Evolutionary conservation across 306 rosid genomes (phyloP).

Genomic region (Begonia loranthoides): DNA sequence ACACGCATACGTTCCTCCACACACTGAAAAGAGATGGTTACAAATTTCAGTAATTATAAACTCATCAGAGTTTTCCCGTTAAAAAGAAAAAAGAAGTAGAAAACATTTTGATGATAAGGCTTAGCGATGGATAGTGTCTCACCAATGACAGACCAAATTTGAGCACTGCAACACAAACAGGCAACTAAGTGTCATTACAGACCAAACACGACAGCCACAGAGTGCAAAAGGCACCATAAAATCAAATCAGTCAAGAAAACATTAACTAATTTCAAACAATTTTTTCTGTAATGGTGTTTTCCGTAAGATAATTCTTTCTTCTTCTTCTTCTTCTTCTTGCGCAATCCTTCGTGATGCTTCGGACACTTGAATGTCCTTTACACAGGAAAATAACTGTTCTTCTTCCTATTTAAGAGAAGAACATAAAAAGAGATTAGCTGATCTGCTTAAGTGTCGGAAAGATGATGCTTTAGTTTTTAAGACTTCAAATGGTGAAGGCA

Average conservation of each 20-base stretch:
- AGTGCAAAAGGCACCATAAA: slow-evolving; percentile 5
- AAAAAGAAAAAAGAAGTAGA: no score
- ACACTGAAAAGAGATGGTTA: slow-evolving; percentile 28
- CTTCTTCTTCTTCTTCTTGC: slow-evolving; percentile 97
- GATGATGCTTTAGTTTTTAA: no score
- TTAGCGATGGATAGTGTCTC: slow-evolving; percentile 19
- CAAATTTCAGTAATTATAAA: background rate
- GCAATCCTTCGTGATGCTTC: slow-evolving; percentile 82
- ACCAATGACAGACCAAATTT: slow-evolving; percentile 84
- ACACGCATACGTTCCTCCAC: slow-evolving; percentile 94
- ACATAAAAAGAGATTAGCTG: no score
- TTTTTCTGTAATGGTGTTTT: slow-evolving; percentile 66
- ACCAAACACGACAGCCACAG: slow-evolving; percentile 12
- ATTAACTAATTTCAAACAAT: slow-evolving; percentile 64
- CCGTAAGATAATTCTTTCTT: slow-evolving; percentile 71
- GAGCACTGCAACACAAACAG: slow-evolving; percentile 47
- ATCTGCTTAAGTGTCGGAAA: no score
- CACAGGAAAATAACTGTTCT: slow-evolving; percentile 77
- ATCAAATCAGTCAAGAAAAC: background rate
- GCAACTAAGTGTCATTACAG: slow-evolving; percentile 1
- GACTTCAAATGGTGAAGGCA: no score
- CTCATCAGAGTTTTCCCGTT: background rate
- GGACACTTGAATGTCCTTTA: slow-evolving; percentile 75
- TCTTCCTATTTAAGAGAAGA: slow-evolving; percentile 43
- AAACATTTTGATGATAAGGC: no score